phyloP scores from a whole-genome alignment of 2,329 filamentous ascomycete genomes.

The Ophiostoma piceae region DNA sequence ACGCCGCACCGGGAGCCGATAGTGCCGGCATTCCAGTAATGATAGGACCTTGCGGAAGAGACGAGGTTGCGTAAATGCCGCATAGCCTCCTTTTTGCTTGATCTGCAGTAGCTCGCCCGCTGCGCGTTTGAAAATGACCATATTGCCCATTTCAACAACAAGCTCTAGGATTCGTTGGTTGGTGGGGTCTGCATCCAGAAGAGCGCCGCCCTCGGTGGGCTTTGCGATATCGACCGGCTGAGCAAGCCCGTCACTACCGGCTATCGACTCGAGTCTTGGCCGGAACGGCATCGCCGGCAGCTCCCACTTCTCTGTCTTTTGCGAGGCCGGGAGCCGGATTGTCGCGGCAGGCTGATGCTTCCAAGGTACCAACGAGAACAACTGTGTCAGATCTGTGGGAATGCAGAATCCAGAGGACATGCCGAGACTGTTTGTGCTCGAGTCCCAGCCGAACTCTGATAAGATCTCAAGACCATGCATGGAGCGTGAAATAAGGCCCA shows the following conservation, averaged over 20 bases:
- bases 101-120: conserved; percentile 76
- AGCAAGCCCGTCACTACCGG: background rate
- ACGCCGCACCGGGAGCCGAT: conserved; percentile 76
- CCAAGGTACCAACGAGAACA: conserved; percentile 68
- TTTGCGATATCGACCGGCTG: conserved; percentile 34
- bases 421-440: conserved; percentile 76
- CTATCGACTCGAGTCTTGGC: conserved; percentile 35
- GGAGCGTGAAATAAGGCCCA: conserved; percentile 87
- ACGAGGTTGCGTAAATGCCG: conserved; percentile 67
- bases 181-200: conserved; percentile 39
- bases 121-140: conserved; percentile 83
- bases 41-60: conserved; percentile 83
- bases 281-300: conserved; percentile 41
- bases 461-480: conserved; percentile 89
- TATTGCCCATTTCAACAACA: conserved; percentile 84
- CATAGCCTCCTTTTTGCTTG: conserved; percentile 66
- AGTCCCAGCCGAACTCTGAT: conserved; percentile 86
- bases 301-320: conserved; percentile 48
- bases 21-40: conserved; percentile 83
- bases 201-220: conserved; percentile 27
- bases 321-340: conserved; percentile 46
- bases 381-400: conserved; percentile 67
- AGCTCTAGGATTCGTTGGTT: conserved; percentile 79
- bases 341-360: conserved; percentile 45
- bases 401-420: conserved; percentile 83